Base-by-base conservation (phyloP, 345 rosid genomes). In the Linum trigynum region DNA sequence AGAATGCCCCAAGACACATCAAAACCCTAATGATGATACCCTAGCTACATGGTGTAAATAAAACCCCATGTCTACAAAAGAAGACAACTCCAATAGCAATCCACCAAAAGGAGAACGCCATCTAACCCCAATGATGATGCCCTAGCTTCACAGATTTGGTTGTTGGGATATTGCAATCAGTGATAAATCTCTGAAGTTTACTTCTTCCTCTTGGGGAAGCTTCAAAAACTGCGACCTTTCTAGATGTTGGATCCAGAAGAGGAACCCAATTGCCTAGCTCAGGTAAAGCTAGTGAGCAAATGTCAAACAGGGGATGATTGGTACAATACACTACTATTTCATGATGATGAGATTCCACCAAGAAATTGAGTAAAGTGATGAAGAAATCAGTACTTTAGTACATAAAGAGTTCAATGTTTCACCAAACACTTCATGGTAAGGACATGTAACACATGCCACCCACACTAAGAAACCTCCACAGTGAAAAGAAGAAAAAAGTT, bases 361-460 rank as follows among this genome's bases (percentile, higher is more conserved):
- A 23, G 48, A 45, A 10, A 16, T 14, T 62, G 48, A 32, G 37
- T 2, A 37, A 51, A 58, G 7, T 58, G 15, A 2, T 39, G 38
- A 16, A 16, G 8, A 7, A 38, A 56, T 48, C 59, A 35, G 61
- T 57, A 65, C 57, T 72, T 73, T 68, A 71, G 56, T 57, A 62
- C 71, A 72, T 57, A 62, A 43, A 64, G 67, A 76, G 78, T 69
- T 73, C 58, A 80, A 78, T 80, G 77, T 70, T 73, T 59, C 73
- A 80, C 89, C 86, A 78, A 84, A 73, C 83, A 65, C 67, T 53
- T 43, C 80, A 67, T 76, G 39, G 64, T 16, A 9, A 38, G 42
- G 72, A 78, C 76, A 76, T 66, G 65, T 63, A 7, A 57, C 16
- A 71, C 65, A 39, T 59, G 69, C 50, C 73, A 69, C 65, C 70